A percentile compares a stretch with the other conserved stretches of the same genome.
Evolutionary conservation across 495 filamentous ascomycete genomes (phyloP).

Genomic region (Copromyces sp.): DNA sequence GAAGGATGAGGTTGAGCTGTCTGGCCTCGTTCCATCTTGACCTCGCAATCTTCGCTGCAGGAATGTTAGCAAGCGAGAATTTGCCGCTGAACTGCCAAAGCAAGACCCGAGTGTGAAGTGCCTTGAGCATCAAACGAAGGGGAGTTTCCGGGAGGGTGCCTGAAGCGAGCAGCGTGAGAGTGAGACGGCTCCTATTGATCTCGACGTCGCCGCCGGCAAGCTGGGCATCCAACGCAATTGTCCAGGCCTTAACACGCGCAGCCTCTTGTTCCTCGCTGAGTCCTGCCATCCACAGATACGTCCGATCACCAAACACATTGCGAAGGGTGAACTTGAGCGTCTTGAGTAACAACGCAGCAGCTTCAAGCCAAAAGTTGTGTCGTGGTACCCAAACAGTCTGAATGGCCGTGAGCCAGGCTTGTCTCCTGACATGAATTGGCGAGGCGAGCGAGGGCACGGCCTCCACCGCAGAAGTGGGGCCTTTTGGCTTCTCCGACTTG

Average conservation of each 20-base stretch:
- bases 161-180: conserved; percentile 80
- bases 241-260: conserved; percentile 85
- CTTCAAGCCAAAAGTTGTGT: conserved; percentile 75
- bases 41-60: conserved; percentile 53
- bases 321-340: conserved; percentile 71
- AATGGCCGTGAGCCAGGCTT: conserved; percentile 90
- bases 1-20: conserved; percentile 47
- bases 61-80: conserved; percentile 31
- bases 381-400: conserved; percentile 91
- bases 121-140: conserved; percentile 79
- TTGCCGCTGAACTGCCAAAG: conserved; percentile 58
- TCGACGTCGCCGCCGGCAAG: conserved; percentile 88
- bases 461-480: conserved; percentile 27
- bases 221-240: conserved; percentile 89
- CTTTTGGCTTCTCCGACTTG: conserved; percentile 23
- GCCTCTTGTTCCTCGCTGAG: conserved; percentile 77
- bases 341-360: conserved; percentile 69
- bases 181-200: conserved; percentile 76
- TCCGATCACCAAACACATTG: conserved; percentile 62
- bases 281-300: conserved; percentile 69
- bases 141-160: conserved; percentile 81
- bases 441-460: conserved; percentile 64
- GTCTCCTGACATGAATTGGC: conserved; percentile 72
- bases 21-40: conserved; percentile 75
- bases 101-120: conserved; percentile 80